phyloP scores from a whole-genome alignment of 345 rosid species.

The Mallotus nudiflorus region DNA sequence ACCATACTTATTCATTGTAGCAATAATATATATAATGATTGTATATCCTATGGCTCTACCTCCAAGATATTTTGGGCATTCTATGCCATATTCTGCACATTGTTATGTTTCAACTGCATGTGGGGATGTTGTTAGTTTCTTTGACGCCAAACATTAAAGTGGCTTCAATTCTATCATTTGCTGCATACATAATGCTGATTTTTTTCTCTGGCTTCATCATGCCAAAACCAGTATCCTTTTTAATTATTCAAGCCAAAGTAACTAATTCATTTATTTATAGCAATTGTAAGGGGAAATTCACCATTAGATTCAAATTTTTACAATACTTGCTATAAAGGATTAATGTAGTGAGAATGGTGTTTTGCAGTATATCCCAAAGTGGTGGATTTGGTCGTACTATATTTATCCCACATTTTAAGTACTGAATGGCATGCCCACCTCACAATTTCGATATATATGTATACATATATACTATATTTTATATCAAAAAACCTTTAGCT shows the following conservation, averaged over 20 bases:
- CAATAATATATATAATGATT: constrained; percentile 38
- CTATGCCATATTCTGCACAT: constrained; percentile 55
- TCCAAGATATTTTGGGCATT: constrained; percentile 65
- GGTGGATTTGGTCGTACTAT: constrained; percentile 85
- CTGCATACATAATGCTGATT: constrained; percentile 42
- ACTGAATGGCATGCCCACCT: constrained; percentile 51
- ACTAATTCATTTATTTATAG: not conserved
- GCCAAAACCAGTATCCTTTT: constrained; percentile 60
- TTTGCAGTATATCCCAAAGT: constrained; percentile 68
- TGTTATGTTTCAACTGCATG: constrained; percentile 59
- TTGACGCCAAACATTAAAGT: constrained; percentile 61
- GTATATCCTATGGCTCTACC: constrained; percentile 67
- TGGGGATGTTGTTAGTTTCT: constrained; percentile 62
- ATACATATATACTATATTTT: no score
- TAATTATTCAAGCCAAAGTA: not conserved
- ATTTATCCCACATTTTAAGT: constrained; percentile 69
- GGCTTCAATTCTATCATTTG: constrained; percentile 49
- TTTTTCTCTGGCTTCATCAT: constrained; percentile 72
- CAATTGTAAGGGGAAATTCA: no score
- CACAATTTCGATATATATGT: constrained; percentile 79
- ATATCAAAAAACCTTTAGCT: no score
- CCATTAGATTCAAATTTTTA: no score
- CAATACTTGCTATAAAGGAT: no score
- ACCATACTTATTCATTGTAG: constrained; percentile 56
- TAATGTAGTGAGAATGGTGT: not conserved